phyloP scores from a whole-genome alignment of 768 basidiomycete genomes.

The Termitomyces sp. region DNA sequence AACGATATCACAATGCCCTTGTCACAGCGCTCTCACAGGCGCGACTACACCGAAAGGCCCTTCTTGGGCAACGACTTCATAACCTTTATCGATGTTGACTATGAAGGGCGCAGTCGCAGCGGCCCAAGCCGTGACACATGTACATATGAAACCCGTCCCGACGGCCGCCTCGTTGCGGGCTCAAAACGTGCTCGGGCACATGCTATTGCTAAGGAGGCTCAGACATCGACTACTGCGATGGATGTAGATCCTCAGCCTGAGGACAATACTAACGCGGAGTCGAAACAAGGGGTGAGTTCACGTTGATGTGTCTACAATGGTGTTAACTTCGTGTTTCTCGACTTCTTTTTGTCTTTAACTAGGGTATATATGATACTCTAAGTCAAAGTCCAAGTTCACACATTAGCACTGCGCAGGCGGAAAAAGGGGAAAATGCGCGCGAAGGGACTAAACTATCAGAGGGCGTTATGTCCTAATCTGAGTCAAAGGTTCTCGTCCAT shows the following conservation, averaged over 20 bases:
- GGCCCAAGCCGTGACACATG: not conserved
- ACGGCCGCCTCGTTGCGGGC: not conserved
- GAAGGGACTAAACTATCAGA: not conserved
- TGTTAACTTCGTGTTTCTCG: not conserved
- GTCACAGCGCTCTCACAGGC: not conserved
- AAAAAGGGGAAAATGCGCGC: not conserved
- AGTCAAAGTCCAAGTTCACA: not conserved
- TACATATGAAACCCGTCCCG: not conserved
- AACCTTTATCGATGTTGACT: not conserved
- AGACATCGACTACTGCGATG: not conserved
- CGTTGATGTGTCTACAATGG: not conserved
- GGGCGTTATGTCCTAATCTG: not conserved
- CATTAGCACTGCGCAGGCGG: not conserved
- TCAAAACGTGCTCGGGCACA: not conserved
- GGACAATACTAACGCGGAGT: not conserved
- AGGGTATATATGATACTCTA: not conserved
- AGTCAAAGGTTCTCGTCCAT: not conserved
- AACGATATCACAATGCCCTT: not conserved
- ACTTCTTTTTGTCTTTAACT: not conserved
- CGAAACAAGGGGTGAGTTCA: not conserved
- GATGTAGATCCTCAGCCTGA: not conserved
- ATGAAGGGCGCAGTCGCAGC: not conserved
- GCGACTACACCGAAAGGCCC: not conserved
- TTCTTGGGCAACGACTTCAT: not conserved
- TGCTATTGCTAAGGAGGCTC: not conserved